phyloP scores from a whole-genome alignment of 2,329 filamentous ascomycete genomes.

The Penicillium concentricum region DNA sequence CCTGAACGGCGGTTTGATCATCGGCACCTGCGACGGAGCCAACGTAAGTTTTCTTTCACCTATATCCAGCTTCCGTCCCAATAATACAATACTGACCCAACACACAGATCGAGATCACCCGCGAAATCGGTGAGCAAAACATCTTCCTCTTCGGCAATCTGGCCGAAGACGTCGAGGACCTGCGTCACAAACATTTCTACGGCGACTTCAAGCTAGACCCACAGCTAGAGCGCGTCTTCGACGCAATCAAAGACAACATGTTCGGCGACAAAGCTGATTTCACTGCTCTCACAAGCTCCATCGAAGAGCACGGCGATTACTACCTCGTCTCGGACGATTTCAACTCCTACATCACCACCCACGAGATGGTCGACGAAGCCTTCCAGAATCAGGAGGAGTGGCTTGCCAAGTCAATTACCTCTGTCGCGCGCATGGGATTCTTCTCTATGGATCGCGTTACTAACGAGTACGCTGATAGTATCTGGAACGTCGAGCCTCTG shows the following conservation, averaged over 20 bases:
- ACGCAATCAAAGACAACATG: constrained; percentile 71
- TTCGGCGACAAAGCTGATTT: constrained; percentile 82
- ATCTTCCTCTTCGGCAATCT: constrained; percentile 98
- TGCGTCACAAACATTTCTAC: constrained; percentile 87
- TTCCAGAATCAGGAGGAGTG: constrained; percentile 92
- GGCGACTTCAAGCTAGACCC: constrained; percentile 74
- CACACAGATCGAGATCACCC: constrained; percentile 85
- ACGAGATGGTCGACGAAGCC: constrained; percentile 83
- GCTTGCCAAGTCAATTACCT: constrained; percentile 84
- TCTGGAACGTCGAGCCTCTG: constrained; percentile 94
- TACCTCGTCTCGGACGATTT: constrained; percentile 98
- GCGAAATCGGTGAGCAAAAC: constrained; percentile 93
- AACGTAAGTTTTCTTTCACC: constrained; percentile 65
- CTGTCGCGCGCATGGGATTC: constrained; percentile 93
- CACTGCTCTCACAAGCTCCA: constrained; percentile 76
- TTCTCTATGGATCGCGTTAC: constrained; percentile 95
- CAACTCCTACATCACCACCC: constrained; percentile 88
- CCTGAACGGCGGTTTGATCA: constrained; percentile 93
- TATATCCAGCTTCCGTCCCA: neutral
- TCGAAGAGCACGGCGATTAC: constrained; percentile 92
- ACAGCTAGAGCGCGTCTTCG: constrained; percentile 76
- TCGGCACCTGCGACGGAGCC: constrained; percentile 95
- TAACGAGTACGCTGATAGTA: constrained; percentile 92
- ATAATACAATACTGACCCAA: constrained; percentile 1
- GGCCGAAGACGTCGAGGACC: constrained; percentile 92